Evolutionary conservation across 805 yeast genomes (phyloP).

Genomic region (Ogataea ramenticola): DNA sequence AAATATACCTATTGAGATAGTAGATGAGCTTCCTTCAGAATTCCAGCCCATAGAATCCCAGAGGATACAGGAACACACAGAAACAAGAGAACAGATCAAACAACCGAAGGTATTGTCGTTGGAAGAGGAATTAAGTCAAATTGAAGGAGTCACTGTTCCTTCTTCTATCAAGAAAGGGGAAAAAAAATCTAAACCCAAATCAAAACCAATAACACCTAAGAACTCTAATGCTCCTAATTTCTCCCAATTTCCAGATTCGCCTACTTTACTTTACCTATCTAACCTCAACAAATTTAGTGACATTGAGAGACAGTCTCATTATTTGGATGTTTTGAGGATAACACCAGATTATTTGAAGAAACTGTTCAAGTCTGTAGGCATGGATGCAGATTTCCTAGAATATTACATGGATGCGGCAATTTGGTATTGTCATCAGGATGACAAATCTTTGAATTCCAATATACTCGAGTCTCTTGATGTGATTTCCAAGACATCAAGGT

Average conservation of each 20-base stretch:
- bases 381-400: constrained; percentile 42
- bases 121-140: background rate
- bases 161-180: background rate
- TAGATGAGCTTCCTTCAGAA: constrained; percentile 13
- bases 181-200: too few species aligned
- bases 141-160: constrained; percentile 2
- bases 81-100: background rate
- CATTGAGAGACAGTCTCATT: constrained; percentile 24
- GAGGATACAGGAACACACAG: background rate
- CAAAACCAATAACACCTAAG: too few species aligned
- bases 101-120: background rate
- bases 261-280: constrained; percentile 38
- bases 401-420: constrained; percentile 37
- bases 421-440: constrained; percentile 12
- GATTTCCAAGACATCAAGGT: constrained; percentile 30
- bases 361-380: constrained; percentile 35
- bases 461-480: constrained; percentile 13
- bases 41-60: constrained; percentile 3
- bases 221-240: too few species aligned
- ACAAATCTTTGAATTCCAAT: background rate
- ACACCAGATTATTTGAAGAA: constrained; percentile 17
- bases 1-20: constrained; percentile 8
- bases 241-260: constrained; percentile 36
- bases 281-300: constrained; percentile 28
- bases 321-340: constrained; percentile 29